Evolutionary conservation across 73 alveolate genomes (phyloP).

Genomic region (Symbiodinium pilosum): DNA sequence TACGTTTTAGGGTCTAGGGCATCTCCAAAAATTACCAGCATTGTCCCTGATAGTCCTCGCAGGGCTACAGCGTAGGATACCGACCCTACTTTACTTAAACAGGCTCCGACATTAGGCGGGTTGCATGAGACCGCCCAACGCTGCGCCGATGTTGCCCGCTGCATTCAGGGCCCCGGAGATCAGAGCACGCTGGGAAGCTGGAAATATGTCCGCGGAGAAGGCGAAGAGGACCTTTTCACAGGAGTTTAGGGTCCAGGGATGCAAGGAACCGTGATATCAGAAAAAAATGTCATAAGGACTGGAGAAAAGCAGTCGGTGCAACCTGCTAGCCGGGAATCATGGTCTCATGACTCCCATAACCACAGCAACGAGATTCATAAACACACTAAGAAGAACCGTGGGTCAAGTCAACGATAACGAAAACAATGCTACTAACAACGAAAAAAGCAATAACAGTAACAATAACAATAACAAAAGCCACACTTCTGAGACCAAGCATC

Average conservation of each 20-base stretch:
- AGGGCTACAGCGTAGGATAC: neutral
- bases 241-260: neutral
- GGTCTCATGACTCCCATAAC: neutral
- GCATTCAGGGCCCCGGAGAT: slow-evolving; percentile 93
- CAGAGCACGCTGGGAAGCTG: slow-evolving; percentile 88
- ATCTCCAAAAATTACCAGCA: neutral
- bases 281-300: too few species aligned
- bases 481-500: neutral
- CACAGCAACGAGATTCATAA: too few species aligned
- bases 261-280: too few species aligned
- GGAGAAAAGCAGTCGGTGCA: too few species aligned
- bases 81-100: neutral
- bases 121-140: slow-evolving; percentile 79
- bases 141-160: slow-evolving; percentile 90
- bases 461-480: too few species aligned
- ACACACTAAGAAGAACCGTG: too few species aligned
- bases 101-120: neutral
- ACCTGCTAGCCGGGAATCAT: neutral
- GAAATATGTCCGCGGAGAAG: slow-evolving; percentile 85
- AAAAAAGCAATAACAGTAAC: too few species aligned
- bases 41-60: too few species aligned
- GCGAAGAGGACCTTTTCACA: slow-evolving; percentile 52
- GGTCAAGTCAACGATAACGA: too few species aligned
- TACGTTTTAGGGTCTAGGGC: too few species aligned
- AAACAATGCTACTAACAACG: too few species aligned